These are phyloP conservation scores for Boeremia lycopersici DNA, from an alignment of 2,329 filamentous ascomycete genomes.

Conservation along the genomic window DNA sequence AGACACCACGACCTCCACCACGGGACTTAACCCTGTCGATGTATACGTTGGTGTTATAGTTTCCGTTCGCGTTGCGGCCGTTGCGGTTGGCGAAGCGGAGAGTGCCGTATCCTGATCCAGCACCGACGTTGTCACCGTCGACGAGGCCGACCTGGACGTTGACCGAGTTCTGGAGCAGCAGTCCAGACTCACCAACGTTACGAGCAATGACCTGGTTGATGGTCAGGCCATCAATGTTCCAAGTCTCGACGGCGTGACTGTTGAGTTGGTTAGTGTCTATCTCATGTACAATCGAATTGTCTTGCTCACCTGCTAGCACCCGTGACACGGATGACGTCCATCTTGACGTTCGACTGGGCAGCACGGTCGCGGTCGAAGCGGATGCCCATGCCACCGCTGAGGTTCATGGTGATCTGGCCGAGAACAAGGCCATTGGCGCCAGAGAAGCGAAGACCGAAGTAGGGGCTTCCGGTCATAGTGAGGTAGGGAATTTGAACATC, in stretches of 20 bases:
- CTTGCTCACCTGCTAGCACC: constrained; percentile 55
- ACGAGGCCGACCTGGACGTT: constrained; percentile 62
- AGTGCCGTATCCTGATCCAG: constrained; percentile 61
- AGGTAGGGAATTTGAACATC: constrained; percentile 63
- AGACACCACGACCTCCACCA: constrained; percentile 63
- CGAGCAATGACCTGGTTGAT: constrained; percentile 60
- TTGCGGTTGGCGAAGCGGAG: constrained; percentile 65
- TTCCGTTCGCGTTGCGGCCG: constrained; percentile 56
- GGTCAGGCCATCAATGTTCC: constrained; percentile 63
- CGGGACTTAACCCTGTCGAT: constrained; percentile 61
- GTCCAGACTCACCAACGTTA: constrained; percentile 61
- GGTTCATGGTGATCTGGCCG: constrained; percentile 61
- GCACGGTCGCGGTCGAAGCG: constrained; percentile 63
- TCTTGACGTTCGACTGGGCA: constrained; percentile 60
- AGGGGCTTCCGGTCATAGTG: constrained; percentile 63
- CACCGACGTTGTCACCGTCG: constrained; percentile 61
- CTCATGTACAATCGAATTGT: too few species aligned
- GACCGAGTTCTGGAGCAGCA: constrained; percentile 61
- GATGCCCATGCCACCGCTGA: constrained; percentile 61
- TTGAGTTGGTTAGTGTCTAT: background rate
- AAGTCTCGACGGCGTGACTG: constrained; percentile 62
- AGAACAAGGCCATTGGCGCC: constrained; percentile 57
- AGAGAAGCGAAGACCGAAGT: constrained; percentile 63
- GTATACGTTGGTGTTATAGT: constrained; percentile 60
- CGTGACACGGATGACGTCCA: constrained; percentile 59